phyloP scores from a whole-genome alignment of 108 stramenopile genomes.

The Aurantiochytrium sp. region DNA sequence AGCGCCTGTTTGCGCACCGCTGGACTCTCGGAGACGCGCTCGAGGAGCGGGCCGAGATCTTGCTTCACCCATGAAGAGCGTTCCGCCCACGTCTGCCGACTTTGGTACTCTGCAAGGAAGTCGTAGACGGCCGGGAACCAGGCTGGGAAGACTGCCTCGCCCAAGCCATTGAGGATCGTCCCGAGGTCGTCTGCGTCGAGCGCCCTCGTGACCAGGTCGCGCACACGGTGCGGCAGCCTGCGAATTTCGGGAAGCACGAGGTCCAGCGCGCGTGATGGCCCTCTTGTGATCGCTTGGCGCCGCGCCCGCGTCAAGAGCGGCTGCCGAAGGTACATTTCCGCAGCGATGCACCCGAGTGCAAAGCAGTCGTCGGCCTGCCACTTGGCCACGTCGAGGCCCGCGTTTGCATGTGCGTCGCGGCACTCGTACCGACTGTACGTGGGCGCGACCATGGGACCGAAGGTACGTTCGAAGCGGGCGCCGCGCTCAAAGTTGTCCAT shows the following conservation, averaged over 20 bases:
- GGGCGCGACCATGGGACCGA: neutral
- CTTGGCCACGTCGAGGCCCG: too few species aligned
- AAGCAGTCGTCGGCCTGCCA: neutral
- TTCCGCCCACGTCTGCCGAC: neutral
- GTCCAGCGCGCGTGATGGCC: neutral
- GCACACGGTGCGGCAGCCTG: neutral
- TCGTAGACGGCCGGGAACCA: neutral
- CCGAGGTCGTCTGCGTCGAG: neutral
- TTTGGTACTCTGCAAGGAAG: neutral
- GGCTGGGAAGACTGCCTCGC: neutral
- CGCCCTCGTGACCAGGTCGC: neutral
- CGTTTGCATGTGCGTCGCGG: too few species aligned
- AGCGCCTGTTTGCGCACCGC: neutral
- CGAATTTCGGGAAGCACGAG: neutral
- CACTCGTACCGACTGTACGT: neutral
- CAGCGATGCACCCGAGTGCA: neutral
- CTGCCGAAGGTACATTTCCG: constrained; percentile 21
- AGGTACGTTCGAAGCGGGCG: neutral
- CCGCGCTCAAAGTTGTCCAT: neutral
- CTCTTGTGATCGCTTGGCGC: neutral
- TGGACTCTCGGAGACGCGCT: neutral
- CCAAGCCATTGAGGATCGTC: neutral
- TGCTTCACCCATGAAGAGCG: neutral
- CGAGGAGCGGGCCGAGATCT: neutral
- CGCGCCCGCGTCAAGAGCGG: neutral